Percentiles rank a stretch among this genome's conserved stretches.
phyloP scores from a whole-genome alignment of 2,329 filamentous ascomycete genomes.

The Cadophora sp. region DNA sequence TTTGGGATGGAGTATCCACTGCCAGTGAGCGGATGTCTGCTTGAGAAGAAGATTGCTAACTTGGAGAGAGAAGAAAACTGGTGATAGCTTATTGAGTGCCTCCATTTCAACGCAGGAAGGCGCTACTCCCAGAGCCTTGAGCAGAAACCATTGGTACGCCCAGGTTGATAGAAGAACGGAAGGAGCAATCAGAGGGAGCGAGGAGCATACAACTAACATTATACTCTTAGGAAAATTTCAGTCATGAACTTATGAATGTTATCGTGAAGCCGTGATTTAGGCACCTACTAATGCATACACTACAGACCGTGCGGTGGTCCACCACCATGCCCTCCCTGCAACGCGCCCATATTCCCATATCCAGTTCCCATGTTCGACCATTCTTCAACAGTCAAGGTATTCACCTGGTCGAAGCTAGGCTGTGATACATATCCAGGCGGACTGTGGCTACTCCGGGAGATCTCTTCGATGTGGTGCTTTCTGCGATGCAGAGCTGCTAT shows the following conservation, averaged over 20 bases:
- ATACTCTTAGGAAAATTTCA: too few species aligned
- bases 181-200: background rate
- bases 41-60: conserved; percentile 8
- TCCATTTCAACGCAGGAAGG: background rate
- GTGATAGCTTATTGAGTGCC: background rate
- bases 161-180: background rate
- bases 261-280: background rate
- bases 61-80: background rate
- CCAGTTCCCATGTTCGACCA: conserved; percentile 33
- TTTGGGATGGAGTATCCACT: conserved; percentile 17
- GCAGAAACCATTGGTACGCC: background rate
- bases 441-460: conserved; percentile 35
- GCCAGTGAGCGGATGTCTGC: conserved; percentile 6
- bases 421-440: conserved; percentile 34
- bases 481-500: conserved; percentile 51
- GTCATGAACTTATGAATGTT: background rate
- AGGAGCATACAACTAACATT: background rate
- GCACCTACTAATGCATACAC: background rate
- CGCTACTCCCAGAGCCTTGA: background rate
- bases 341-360: conserved; percentile 28
- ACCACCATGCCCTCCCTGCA: conserved; percentile 28
- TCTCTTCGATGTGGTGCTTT: conserved; percentile 44
- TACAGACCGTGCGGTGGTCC: conserved; percentile 29
- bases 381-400: conserved; percentile 31
- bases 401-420: conserved; percentile 36